Conservation (phyloP, 2,329 filamentous ascomycete species). For the Cladorrhinum sp. region DNA sequence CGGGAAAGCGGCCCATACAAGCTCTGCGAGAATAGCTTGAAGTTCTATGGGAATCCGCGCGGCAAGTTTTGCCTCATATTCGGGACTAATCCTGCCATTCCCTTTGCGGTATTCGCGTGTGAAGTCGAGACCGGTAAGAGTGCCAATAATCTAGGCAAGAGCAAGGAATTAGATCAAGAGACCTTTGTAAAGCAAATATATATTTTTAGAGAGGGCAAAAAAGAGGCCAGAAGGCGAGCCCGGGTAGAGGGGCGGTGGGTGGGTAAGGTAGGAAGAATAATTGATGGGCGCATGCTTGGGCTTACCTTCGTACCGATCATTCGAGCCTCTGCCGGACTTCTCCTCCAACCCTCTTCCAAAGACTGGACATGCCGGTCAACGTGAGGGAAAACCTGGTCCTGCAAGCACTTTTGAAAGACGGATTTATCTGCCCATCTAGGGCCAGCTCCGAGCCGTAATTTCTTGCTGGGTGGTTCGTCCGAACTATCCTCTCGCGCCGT, state of each 20-base stretch:
- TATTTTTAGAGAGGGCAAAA: not conserved
- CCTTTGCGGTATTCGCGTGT: constrained; percentile 12
- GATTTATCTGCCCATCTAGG: constrained; percentile 8
- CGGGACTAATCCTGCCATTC: constrained; percentile 18
- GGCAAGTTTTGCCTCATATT: constrained; percentile 16
- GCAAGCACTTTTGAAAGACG: constrained; percentile 29
- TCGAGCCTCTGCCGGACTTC: not conserved
- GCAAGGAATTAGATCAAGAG: not conserved
- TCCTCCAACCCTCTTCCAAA: constrained; percentile 27
- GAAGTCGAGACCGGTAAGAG: constrained; percentile 16
- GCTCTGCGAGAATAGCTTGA: constrained; percentile 1
- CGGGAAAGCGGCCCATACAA: constrained; percentile 8
- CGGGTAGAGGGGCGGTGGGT: not conserved
- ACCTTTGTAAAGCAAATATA: constrained; percentile 1
- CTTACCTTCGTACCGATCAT: constrained; percentile 28
- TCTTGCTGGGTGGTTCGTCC: constrained; percentile 9
- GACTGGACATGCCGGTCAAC: constrained; percentile 28
- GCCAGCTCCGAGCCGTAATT: not conserved
- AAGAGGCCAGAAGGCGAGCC: not conserved
- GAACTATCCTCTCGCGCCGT: not conserved
- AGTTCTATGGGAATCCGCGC: constrained; percentile 8
- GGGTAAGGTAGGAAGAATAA: not conserved
- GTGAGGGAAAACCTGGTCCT: constrained; percentile 34
- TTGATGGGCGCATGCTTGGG: not conserved
- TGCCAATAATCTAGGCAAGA: constrained; percentile 16